Conservation (phyloP, 2,329 filamentous ascomycete species). For the Fusarium piperis region DNA sequence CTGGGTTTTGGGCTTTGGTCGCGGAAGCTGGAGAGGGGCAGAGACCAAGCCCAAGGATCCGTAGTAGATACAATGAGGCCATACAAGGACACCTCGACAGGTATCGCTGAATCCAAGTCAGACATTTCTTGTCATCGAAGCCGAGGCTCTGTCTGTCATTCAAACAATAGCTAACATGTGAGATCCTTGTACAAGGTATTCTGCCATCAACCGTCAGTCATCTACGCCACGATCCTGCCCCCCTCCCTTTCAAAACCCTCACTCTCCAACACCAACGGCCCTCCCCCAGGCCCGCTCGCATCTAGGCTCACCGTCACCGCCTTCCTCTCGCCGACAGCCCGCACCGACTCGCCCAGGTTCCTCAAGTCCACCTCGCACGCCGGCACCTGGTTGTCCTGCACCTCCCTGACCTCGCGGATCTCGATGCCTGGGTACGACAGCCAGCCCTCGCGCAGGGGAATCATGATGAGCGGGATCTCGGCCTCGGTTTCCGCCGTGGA, state of each 20-base stretch:
- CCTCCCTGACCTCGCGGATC: constrained; percentile 68
- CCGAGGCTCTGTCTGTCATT: background rate
- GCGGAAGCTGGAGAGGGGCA: no score
- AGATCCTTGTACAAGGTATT: background rate
- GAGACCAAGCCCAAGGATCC: no score
- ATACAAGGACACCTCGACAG: no score
- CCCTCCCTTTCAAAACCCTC: constrained; percentile 51
- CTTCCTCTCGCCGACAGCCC: constrained; percentile 76
- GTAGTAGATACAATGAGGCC: no score
- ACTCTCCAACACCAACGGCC: constrained; percentile 73
- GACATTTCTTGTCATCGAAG: no score
- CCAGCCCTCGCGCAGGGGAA: constrained; percentile 82
- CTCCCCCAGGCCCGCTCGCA: constrained; percentile 71
- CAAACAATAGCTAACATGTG: background rate
- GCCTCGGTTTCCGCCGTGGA: constrained; percentile 62
- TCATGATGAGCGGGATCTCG: constrained; percentile 75
- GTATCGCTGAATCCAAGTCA: no score
- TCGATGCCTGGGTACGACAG: constrained; percentile 83
- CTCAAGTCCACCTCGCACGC: constrained; percentile 82
- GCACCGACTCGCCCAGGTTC: constrained; percentile 80
- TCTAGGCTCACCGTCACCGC: constrained; percentile 80
- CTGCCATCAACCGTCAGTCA: background rate
- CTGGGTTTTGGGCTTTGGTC: no score
- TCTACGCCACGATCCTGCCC: constrained; percentile 51
- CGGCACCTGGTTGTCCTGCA: constrained; percentile 40